Evolutionary conservation across 1,284 basidiomycete species (phyloP).

Genomic region (Ustilago shanxiensis): DNA sequence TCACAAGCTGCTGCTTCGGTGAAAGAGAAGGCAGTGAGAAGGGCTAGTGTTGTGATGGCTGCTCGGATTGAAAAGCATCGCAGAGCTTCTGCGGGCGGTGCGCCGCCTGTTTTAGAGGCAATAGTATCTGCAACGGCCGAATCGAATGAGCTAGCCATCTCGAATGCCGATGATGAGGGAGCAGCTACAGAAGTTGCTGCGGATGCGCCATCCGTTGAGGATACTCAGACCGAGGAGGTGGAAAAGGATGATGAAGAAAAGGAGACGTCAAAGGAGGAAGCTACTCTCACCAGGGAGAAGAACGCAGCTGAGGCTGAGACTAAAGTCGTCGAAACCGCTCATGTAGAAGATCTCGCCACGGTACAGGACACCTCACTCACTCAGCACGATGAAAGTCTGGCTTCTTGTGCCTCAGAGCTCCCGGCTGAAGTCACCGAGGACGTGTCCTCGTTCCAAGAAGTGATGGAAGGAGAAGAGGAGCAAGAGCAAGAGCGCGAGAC

Average conservation of each 20-base stretch:
- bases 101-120: neutral
- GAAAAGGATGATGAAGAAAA: neutral
- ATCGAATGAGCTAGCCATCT: neutral
- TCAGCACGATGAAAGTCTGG: neutral
- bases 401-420: neutral
- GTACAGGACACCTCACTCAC: neutral
- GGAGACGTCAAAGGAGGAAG: neutral
- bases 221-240: neutral
- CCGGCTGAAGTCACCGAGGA: neutral
- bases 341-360: neutral
- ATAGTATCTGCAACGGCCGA: neutral
- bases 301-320: neutral
- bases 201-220: neutral
- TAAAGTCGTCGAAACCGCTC: neutral
- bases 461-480: neutral
- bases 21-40: slow-evolving; percentile 21
- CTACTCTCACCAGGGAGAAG: neutral
- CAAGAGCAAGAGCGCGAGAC: neutral
- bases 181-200: neutral
- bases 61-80: slow-evolving; percentile 17
- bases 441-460: neutral
- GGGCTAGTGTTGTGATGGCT: slow-evolving; percentile 14
- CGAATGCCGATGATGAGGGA: neutral
- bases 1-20: slow-evolving; percentile 6
- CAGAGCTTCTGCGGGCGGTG: slow-evolving; percentile 12